Evolutionary conservation across 345 rosid genomes (phyloP).

Genomic region (Brassica cretica): DNA sequence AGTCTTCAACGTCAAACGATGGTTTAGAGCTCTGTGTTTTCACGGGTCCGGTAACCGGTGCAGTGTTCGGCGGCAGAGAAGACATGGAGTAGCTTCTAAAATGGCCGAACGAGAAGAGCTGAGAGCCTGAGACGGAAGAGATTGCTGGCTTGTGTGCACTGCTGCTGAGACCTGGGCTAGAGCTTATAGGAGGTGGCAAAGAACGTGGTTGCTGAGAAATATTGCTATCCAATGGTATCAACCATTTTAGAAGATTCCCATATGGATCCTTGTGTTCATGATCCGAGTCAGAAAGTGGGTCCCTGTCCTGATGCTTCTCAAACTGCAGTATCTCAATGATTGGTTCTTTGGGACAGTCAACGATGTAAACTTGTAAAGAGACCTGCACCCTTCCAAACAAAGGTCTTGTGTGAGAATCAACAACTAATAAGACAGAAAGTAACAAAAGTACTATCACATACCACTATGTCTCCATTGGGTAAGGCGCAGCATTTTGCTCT

Average conservation of each 20-base stretch:
- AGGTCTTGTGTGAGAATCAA: slow-evolving; percentile 59
- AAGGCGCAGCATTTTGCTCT: slow-evolving; percentile 70
- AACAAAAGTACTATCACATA: slow-evolving; percentile 47
- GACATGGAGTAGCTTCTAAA: slow-evolving; percentile 99
- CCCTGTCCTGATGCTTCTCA: slow-evolving; percentile 67
- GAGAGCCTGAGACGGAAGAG: slow-evolving; percentile 76
- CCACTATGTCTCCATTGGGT: slow-evolving; percentile 95
- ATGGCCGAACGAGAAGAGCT: slow-evolving; percentile 80
- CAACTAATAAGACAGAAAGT: slow-evolving; percentile 1
- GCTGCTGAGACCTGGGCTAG: slow-evolving; percentile 59
- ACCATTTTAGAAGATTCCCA: slow-evolving; percentile 83
- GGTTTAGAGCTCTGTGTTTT: slow-evolving; percentile 76
- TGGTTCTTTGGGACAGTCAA: slow-evolving; percentile 74
- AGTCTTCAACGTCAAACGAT: slow-evolving; percentile 70
- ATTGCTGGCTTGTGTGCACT: slow-evolving; percentile 52
- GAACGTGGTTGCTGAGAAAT: slow-evolving; percentile 57
- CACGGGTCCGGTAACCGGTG: slow-evolving; percentile 53
- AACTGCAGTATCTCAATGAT: slow-evolving; percentile 94
- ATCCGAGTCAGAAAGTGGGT: slow-evolving; percentile 38
- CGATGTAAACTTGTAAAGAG: slow-evolving; percentile 79
- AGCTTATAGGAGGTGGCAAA: slow-evolving; percentile 51
- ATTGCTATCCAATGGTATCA: slow-evolving; percentile 83
- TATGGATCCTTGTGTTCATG: slow-evolving; percentile 58
- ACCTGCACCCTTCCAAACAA: slow-evolving; percentile 98
- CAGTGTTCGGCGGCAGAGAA: slow-evolving; percentile 74